Evolutionary conservation across 2,329 filamentous ascomycete genomes (phyloP).

Genomic region (Alternaria sp.): DNA sequence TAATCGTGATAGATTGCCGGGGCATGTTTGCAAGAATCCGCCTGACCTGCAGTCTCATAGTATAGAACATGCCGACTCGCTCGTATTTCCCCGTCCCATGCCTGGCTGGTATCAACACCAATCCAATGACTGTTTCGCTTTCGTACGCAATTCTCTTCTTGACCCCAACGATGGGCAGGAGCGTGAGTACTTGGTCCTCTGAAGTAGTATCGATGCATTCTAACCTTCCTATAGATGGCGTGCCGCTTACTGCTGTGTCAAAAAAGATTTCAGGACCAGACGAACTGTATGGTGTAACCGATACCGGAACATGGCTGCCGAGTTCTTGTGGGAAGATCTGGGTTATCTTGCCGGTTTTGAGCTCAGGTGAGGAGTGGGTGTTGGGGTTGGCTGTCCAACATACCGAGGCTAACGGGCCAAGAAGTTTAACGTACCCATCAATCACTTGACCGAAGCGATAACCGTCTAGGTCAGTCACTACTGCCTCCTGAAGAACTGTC

Average conservation of each 20-base stretch:
- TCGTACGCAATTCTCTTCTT: background rate
- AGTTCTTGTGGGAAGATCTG: background rate
- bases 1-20: background rate
- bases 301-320: background rate
- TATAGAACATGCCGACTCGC: constrained; percentile 1
- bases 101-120: background rate
- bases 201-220: background rate
- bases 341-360: background rate
- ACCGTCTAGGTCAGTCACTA: background rate
- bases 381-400: background rate
- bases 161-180: background rate
- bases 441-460: background rate
- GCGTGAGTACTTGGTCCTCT: background rate
- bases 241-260: background rate
- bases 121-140: background rate
- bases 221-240: background rate
- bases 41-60: background rate
- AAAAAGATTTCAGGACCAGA: background rate
- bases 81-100: background rate
- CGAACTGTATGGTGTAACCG: background rate
- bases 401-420: background rate
- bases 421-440: background rate
- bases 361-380: background rate
- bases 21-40: constrained; percentile 10
- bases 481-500: background rate